Conservation (phyloP, 108 stramenopile species). For the Epipyxis sp. region DNA sequence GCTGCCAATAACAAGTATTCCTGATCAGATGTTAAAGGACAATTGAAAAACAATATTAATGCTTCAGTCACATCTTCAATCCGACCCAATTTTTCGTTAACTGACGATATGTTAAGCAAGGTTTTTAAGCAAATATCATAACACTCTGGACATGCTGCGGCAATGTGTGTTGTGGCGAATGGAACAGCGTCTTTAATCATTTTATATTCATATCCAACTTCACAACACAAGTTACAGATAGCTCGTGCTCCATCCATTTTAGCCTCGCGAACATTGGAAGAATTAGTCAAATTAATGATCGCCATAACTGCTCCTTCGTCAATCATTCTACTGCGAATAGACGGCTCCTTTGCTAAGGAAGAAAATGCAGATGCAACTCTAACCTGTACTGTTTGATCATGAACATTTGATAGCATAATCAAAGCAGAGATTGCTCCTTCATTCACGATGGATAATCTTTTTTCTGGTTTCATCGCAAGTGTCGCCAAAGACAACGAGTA, state of each 20-base stretch:
- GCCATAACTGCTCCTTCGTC: not conserved
- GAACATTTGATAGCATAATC: not conserved
- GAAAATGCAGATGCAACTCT: slow-evolving; percentile 23
- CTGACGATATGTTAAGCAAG: slow-evolving; percentile 16
- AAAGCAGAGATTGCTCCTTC: slow-evolving; percentile 14
- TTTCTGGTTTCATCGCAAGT: slow-evolving; percentile 15
- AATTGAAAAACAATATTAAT: not conserved
- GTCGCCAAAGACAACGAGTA: slow-evolving; percentile 17
- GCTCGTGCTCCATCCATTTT: slow-evolving; percentile 7
- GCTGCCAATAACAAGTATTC: not conserved
- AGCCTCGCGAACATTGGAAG: not conserved
- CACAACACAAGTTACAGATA: slow-evolving; percentile 26
- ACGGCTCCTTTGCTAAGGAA: not conserved
- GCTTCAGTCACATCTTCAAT: slow-evolving; percentile 30
- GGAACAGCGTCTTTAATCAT: slow-evolving; percentile 23
- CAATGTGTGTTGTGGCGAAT: not conserved
- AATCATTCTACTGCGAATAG: not conserved
- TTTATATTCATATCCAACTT: slow-evolving; percentile 12
- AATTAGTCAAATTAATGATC: not conserved
- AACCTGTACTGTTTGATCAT: not conserved
- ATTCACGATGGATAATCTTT: slow-evolving; percentile 5
- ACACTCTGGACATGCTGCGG: not conserved
- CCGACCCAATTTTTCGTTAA: not conserved
- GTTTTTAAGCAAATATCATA: slow-evolving; percentile 7
- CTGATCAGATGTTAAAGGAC: not conserved